Evolutionary conservation across 768 basidiomycete genomes (phyloP).

Genomic region (Phylloporus sp.): DNA sequence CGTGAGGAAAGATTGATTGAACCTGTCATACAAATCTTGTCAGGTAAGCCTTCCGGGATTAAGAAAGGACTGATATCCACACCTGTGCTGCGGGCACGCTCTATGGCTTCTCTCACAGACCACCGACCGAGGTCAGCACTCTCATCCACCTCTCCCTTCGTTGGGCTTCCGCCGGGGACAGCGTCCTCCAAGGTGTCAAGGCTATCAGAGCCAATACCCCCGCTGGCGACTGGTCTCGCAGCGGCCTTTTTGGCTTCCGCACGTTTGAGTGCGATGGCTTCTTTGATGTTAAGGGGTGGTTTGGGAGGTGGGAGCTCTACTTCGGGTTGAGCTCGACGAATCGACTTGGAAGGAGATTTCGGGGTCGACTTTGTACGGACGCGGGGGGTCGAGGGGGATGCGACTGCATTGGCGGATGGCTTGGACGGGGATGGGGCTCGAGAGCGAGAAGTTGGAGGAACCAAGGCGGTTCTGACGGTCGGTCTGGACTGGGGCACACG

Average conservation of each 20-base stretch:
- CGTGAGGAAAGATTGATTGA: slow-evolving; percentile 72
- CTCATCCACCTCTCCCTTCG: slow-evolving; percentile 38
- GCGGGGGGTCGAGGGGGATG: slow-evolving; percentile 28
- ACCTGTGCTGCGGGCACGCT: slow-evolving; percentile 76
- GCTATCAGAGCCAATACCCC: slow-evolving; percentile 28
- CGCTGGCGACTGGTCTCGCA: slow-evolving; percentile 21
- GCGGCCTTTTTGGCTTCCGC: slow-evolving; percentile 69
- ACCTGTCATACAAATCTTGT: slow-evolving; percentile 49
- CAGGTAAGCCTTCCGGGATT: slow-evolving; percentile 40
- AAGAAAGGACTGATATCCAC: slow-evolving; percentile 30
- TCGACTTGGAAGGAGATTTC: slow-evolving; percentile 31
- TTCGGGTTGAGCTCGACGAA: slow-evolving; percentile 21
- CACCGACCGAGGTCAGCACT: slow-evolving; percentile 55
- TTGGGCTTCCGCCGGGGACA: slow-evolving; percentile 26
- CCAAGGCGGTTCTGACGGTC: slow-evolving; percentile 26
- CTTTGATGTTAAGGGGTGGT: slow-evolving; percentile 51
- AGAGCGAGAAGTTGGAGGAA: slow-evolving; percentile 28
- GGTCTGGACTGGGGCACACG: slow-evolving; percentile 37
- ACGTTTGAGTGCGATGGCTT: slow-evolving; percentile 73
- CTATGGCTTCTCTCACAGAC: slow-evolving; percentile 68
- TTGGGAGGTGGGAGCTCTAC: slow-evolving; percentile 30
- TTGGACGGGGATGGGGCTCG: slow-evolving; percentile 30
- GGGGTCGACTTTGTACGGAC: slow-evolving; percentile 36
- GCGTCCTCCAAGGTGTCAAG: slow-evolving; percentile 48
- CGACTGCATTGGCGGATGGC: slow-evolving; percentile 23